Conservation (phyloP, 768 basidiomycete species). For the Leccinum variicolor region DNA sequence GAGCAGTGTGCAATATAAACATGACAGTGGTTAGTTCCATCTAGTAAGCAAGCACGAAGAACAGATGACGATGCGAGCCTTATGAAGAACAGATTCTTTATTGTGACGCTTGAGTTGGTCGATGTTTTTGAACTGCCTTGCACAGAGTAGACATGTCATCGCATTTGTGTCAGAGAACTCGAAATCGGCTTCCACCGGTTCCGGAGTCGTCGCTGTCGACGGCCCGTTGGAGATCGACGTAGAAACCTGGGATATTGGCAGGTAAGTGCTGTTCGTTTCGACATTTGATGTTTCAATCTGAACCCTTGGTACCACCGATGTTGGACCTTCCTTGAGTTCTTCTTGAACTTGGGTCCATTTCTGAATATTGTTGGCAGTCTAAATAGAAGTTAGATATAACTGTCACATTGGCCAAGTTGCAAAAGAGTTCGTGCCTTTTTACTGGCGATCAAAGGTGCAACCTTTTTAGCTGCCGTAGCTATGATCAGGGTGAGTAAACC, state of each 20-base stretch:
- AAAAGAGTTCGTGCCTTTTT: constrained; percentile 59
- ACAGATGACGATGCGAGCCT: constrained; percentile 58
- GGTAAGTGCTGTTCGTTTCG: constrained; percentile 3
- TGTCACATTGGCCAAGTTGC: neutral
- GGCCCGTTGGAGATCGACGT: constrained; percentile 15
- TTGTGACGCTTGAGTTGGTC: constrained; percentile 89
- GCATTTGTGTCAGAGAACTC: constrained; percentile 78
- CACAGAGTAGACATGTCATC: constrained; percentile 85
- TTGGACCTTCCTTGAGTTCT: constrained; percentile 59
- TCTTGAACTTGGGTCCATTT: constrained; percentile 98
- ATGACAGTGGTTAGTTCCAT: constrained; percentile 30
- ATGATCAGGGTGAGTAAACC: constrained; percentile 9
- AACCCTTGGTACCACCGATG: constrained; percentile 21
- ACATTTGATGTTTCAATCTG: constrained; percentile 6
- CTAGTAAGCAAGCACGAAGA: constrained; percentile 17
- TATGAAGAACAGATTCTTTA: constrained; percentile 92
- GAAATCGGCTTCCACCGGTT: constrained; percentile 57
- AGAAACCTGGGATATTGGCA: constrained; percentile 5
- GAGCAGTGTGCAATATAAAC: constrained; percentile 12
- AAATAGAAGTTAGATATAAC: constrained; percentile 7
- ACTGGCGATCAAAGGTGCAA: constrained; percentile 79
- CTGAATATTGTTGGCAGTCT: constrained; percentile 88
- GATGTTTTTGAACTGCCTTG: constrained; percentile 85
- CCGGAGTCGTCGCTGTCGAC: constrained; percentile 34
- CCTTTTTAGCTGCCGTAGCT: constrained; percentile 59